Conservation (phyloP, 805 yeast species). For the Tetrapisispora nanseiensis region DNA sequence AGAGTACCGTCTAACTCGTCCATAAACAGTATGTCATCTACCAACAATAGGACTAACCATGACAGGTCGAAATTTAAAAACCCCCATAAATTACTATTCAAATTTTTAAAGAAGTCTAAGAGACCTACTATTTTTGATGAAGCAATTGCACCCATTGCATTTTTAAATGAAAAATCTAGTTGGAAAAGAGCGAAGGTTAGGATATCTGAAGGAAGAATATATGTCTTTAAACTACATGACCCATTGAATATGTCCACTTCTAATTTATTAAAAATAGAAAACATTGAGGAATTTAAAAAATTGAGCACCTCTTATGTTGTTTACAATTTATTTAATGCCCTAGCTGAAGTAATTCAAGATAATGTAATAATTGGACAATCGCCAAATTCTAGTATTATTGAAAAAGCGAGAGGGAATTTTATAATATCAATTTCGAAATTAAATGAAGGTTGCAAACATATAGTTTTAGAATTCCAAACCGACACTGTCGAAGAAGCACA, state of each 20-base stretch:
- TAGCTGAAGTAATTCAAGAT: slow-evolving; percentile 23
- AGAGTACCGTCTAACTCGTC: neutral
- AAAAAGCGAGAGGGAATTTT: slow-evolving; percentile 13
- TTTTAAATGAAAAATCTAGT: slow-evolving; percentile 13
- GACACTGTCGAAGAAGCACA: slow-evolving; percentile 57
- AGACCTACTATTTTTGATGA: slow-evolving; percentile 9
- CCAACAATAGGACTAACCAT: neutral
- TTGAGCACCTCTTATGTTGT: slow-evolving; percentile 12
- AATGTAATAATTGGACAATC: slow-evolving; percentile 16
- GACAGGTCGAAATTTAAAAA: neutral
- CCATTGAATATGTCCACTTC: neutral
- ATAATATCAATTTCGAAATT: slow-evolving; percentile 17
- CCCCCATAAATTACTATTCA: slow-evolving; percentile 7
- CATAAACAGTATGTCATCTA: neutral
- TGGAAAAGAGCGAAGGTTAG: slow-evolving; percentile 19
- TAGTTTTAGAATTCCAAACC: slow-evolving; percentile 48
- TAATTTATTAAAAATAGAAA: neutral
- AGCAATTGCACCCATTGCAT: slow-evolving; percentile 13
- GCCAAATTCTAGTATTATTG: neutral
- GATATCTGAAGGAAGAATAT: slow-evolving; percentile 22
- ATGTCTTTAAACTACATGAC: slow-evolving; percentile 10
- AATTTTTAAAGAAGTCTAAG: slow-evolving; percentile 17
- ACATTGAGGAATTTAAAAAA: slow-evolving; percentile 3
- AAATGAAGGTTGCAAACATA: slow-evolving; percentile 22
- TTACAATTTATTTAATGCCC: slow-evolving; percentile 20